Conservation (phyloP, 257 asterid genomes). For the Galeopsis tetrahit region DNA sequence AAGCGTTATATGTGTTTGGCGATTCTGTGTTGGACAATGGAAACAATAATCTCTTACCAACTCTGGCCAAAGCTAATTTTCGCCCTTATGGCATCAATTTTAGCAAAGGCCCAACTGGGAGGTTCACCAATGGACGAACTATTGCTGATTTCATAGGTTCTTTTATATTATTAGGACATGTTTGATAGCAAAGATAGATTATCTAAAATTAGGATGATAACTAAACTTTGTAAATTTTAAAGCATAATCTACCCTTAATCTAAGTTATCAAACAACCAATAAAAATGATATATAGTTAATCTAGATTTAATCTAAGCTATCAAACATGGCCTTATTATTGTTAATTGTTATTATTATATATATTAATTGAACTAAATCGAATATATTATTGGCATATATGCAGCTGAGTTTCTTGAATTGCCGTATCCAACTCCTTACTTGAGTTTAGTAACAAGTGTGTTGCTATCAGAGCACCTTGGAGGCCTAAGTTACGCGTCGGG, state of each 20-base stretch:
- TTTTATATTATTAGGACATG: too few species aligned
- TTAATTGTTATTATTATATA: too few species aligned
- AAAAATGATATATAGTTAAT: too few species aligned
- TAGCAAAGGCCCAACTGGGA: constrained; percentile 59
- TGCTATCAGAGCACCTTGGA: not conserved
- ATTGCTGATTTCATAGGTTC: constrained; percentile 62
- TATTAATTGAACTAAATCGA: too few species aligned
- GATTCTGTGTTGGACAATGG: constrained; percentile 78
- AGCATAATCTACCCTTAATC: too few species aligned
- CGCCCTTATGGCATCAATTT: constrained; percentile 66
- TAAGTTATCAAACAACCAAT: too few species aligned
- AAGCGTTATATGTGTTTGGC: constrained; percentile 65
- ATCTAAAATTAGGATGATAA: too few species aligned
- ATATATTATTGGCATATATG: not conserved
- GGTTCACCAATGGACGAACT: constrained; percentile 75
- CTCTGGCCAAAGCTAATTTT: constrained; percentile 58
- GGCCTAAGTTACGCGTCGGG: constrained; percentile 81
- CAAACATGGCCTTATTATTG: too few species aligned
- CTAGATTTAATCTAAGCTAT: too few species aligned
- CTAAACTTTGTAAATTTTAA: too few species aligned
- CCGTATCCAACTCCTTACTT: constrained; percentile 60
- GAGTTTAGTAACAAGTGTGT: constrained; percentile 27
- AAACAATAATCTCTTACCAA: constrained; percentile 62
- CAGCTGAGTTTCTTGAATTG: constrained; percentile 72
- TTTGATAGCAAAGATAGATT: too few species aligned